These are phyloP conservation scores for Suillus plorans DNA, from an alignment of 768 basidiomycete genomes.

Conservation along the genomic window DNA sequence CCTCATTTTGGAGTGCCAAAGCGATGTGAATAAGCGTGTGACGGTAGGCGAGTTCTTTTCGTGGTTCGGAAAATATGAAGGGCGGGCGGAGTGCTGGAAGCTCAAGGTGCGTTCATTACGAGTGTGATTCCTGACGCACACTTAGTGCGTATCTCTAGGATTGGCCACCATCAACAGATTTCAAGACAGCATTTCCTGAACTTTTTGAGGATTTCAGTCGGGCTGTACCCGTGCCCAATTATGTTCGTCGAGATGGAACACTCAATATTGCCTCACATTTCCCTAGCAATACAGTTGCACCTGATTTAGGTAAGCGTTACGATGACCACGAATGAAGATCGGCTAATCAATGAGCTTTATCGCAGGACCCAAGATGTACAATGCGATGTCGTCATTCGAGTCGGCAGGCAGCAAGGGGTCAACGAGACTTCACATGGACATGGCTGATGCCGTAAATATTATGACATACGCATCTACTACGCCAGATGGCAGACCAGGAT, in stretches of 20 bases:
- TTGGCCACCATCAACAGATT: constrained; percentile 90
- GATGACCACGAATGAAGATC: constrained; percentile 6
- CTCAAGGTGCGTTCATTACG: constrained; percentile 56
- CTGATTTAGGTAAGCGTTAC: constrained; percentile 66
- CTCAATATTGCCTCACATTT: constrained; percentile 90
- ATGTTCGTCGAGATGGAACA: constrained; percentile 87
- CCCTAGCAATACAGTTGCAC: constrained; percentile 72
- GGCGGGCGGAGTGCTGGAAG: constrained; percentile 62
- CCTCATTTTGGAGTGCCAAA: constrained; percentile 82
- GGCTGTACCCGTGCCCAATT: constrained; percentile 85
- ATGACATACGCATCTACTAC: constrained; percentile 70
- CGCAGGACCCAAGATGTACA: constrained; percentile 94
- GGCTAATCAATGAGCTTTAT: background rate
- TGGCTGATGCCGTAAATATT: constrained; percentile 91
- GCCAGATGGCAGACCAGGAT: constrained; percentile 65
- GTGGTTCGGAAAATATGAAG: constrained; percentile 69
- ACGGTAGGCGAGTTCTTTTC: constrained; percentile 80
- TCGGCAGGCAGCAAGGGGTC: constrained; percentile 72
- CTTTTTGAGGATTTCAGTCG: constrained; percentile 83
- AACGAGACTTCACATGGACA: constrained; percentile 91
- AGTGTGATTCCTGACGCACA: background rate
- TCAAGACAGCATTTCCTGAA: constrained; percentile 79
- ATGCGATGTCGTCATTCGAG: constrained; percentile 76
- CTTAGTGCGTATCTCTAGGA: constrained; percentile 51
- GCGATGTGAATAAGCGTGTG: constrained; percentile 57